Evolutionary conservation across 2,329 filamentous ascomycete species (phyloP), one percentile per base, ranked within the genome.

Genomic region (Pyrenophora tritici-repentis): DNA sequence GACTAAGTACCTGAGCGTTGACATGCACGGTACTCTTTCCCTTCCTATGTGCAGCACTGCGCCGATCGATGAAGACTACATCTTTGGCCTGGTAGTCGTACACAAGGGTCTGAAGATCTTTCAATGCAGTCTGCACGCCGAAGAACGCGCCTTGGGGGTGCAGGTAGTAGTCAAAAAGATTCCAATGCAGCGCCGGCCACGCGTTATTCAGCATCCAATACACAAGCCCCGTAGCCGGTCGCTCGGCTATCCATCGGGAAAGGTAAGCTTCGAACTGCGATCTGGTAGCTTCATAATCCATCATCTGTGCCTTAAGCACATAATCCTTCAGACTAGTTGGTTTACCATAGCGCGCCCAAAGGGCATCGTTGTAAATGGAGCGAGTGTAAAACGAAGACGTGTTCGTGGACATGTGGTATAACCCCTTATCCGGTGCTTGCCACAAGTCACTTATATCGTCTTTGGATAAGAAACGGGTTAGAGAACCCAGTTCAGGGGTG

Each of bases 151-250:
- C 85, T 0, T 78, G 80, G 0, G 83, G 79, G 17, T 79, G 80
- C 34, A 86, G 68, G 55, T 86, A 86, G 65, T 84, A 83, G 58
- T 87, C 85, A 62, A 86, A 86, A 5, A 86, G 69, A 45, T 83
- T 83, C 85, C 85, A 88, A 62, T 87, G 85, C 22, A 87, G 71
- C 47, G 78, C 81, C 0, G 85, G 85, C 83, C 84, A 87, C 0
- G 84, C 85, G 38, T 80, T 80, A 57, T 86, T 86, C 45, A 87
- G 67, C 84, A 87, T 87, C 85, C 85, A 87, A 71, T 87, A 87
- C 13, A 87, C 80, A 40, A 83, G 41, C 0, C 85, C 85, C 0
- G 84, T 86, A 0, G 84, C 83, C 0, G 83, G 81, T 3, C 80
- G 73, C 1, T 72, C 65, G 1, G 76, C 76, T 52, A 65, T 81